Conservation (phyloP, 352 stramenopile genomes). For the Phytophthora cactorum region DNA sequence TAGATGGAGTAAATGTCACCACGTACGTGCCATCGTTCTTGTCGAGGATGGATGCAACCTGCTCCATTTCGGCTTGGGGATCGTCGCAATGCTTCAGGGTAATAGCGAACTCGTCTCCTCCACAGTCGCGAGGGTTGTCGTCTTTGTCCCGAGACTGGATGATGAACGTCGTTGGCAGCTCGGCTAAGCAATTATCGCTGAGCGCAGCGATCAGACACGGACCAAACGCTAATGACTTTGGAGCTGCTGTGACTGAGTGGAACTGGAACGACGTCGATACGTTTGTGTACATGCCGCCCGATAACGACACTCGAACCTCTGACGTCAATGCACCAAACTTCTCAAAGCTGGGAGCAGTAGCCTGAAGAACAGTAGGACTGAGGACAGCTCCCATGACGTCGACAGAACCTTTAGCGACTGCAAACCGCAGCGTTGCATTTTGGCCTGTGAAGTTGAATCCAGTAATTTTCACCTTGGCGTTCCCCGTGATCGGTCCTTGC, state of each 20-base stretch:
- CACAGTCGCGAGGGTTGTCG: constrained; percentile 89
- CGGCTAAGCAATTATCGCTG: constrained; percentile 70
- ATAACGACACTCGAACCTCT: constrained; percentile 92
- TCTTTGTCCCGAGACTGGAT: constrained; percentile 93
- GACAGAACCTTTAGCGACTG: constrained; percentile 93
- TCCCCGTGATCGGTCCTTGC: constrained; percentile 95
- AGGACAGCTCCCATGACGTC: constrained; percentile 91
- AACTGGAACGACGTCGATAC: constrained; percentile 89
- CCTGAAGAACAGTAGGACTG: constrained; percentile 86
- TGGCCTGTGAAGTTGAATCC: constrained; percentile 94
- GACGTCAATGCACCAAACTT: constrained; percentile 91
- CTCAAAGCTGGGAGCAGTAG: constrained; percentile 94
- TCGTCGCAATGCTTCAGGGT: constrained; percentile 55
- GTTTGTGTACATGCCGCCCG: constrained; percentile 93
- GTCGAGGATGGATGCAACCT: constrained; percentile 73
- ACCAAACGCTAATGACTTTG: constrained; percentile 94
- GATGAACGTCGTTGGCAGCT: constrained; percentile 86
- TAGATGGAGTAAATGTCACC: constrained; percentile 89
- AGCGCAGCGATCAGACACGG: constrained; percentile 84
- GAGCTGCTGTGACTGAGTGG: constrained; percentile 93
- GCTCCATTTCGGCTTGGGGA: constrained; percentile 43
- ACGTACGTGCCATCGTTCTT: constrained; percentile 95
- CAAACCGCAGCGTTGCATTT: constrained; percentile 91
- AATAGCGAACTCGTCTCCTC: constrained; percentile 95
- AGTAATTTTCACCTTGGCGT: constrained; percentile 86